phyloP scores from a whole-genome alignment of 2,329 filamentous ascomycete genomes.

The Myriosclerotinia curreyana region DNA sequence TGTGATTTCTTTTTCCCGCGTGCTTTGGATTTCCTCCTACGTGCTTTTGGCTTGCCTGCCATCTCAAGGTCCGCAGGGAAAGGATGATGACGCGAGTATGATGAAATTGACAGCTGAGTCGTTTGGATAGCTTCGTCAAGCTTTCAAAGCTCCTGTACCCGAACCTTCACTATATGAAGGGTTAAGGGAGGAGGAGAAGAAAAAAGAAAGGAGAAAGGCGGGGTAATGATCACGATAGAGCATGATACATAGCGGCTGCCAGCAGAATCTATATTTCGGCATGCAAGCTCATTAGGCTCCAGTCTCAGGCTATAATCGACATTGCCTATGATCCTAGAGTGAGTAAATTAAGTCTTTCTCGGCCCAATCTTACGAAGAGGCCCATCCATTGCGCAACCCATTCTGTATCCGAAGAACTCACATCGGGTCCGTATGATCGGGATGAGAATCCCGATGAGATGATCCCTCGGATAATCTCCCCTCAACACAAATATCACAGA shows the following conservation, averaged over 20 bases:
- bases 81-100: background rate
- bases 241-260: background rate
- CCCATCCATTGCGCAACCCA: too few species aligned
- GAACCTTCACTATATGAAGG: background rate
- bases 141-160: background rate
- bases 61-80: background rate
- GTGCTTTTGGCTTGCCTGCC: background rate
- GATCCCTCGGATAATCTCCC: too few species aligned
- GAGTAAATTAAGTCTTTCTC: too few species aligned
- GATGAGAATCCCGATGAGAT: too few species aligned
- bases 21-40: background rate
- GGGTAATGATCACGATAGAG: too few species aligned
- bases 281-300: background rate
- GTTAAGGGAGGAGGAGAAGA: background rate
- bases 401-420: too few species aligned
- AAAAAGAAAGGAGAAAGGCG: background rate
- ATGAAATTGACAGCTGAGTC: background rate
- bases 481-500: too few species aligned
- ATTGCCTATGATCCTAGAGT: too few species aligned
- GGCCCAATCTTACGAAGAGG: too few species aligned
- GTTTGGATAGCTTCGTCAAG: background rate
- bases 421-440: too few species aligned
- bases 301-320: background rate
- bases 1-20: background rate
- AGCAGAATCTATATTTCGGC: background rate